Evolutionary conservation across 2,329 filamentous ascomycete genomes (phyloP).

Genomic region (Chaetomium sp.): DNA sequence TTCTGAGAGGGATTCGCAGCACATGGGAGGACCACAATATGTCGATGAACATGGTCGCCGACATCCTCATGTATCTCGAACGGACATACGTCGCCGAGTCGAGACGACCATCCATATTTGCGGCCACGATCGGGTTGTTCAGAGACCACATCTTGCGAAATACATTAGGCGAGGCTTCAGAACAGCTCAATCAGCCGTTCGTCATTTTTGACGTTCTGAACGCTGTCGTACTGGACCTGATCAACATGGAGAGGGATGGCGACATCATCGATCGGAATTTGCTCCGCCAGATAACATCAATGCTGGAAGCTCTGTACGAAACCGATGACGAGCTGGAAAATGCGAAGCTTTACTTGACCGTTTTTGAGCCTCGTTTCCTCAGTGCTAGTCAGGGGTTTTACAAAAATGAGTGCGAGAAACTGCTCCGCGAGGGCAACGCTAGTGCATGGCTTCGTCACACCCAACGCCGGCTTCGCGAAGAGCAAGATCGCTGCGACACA

Average conservation of each 20-base stretch:
- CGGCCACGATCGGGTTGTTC: constrained; percentile 79
- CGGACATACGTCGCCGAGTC: constrained; percentile 69
- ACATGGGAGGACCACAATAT: constrained; percentile 86
- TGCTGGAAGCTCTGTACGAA: constrained; percentile 86
- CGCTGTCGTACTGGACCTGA: constrained; percentile 79
- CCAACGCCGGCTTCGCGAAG: constrained; percentile 67
- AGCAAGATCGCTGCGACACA: constrained; percentile 74
- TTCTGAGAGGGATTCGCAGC: constrained; percentile 67
- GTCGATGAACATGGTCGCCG: constrained; percentile 93
- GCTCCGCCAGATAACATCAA: constrained; percentile 75
- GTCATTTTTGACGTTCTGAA: constrained; percentile 69
- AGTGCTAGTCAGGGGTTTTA: constrained; percentile 69
- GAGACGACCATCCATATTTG: constrained; percentile 71
- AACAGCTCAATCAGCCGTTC: constrained; percentile 27
- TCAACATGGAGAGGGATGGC: constrained; percentile 85
- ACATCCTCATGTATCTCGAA: constrained; percentile 97
- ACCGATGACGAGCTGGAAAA: constrained; percentile 69
- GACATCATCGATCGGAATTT: constrained; percentile 80
- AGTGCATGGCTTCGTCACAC: constrained; percentile 75
- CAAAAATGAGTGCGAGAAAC: constrained; percentile 60
- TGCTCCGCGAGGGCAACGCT: constrained; percentile 74
- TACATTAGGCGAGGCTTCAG: constrained; percentile 39
- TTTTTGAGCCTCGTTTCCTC: constrained; percentile 76
- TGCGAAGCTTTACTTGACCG: constrained; percentile 74
- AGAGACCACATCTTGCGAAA: constrained; percentile 75